A percentile compares a stretch with the other conserved stretches of the same genome.
Conservation (phyloP, 441 rosid genomes). For the Metrosideros polymorpha region DNA sequence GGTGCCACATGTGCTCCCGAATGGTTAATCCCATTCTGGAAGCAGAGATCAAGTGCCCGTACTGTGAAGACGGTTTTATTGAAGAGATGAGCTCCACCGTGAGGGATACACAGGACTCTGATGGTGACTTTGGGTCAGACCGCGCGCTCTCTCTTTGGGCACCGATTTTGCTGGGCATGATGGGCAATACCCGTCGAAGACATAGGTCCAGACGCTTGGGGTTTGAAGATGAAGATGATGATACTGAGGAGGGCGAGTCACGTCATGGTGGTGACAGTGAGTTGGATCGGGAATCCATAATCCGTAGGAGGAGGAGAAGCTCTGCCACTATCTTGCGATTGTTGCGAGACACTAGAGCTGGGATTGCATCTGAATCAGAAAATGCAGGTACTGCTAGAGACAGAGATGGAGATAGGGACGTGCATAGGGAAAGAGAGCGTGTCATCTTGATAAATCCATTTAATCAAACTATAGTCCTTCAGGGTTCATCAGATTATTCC, state of each 20-base stretch:
- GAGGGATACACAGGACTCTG: slow-evolving; percentile 35
- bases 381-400: slow-evolving; percentile 31
- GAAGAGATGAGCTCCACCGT: slow-evolving; percentile 45
- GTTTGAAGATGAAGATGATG: slow-evolving; percentile 45
- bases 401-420: slow-evolving; percentile 20
- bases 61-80: slow-evolving; percentile 41
- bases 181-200: slow-evolving; percentile 48
- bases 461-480: slow-evolving; percentile 32
- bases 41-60: slow-evolving; percentile 37
- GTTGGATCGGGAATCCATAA: slow-evolving; percentile 48
- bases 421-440: slow-evolving; percentile 2
- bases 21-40: slow-evolving; percentile 30
- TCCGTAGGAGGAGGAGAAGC: slow-evolving; percentile 57
- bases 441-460: slow-evolving; percentile 34
- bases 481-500: slow-evolving; percentile 11
- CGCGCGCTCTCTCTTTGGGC: slow-evolving; percentile 81
- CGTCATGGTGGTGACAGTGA: slow-evolving; percentile 38
- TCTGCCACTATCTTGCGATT: slow-evolving; percentile 59
- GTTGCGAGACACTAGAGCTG: slow-evolving; percentile 68
- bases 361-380: slow-evolving; percentile 55
- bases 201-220: slow-evolving; percentile 44
- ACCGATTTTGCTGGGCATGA: slow-evolving; percentile 77
- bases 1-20: slow-evolving; percentile 44
- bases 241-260: slow-evolving; percentile 21
- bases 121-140: slow-evolving; percentile 55